Evolutionary conservation across 192 early-diverging fungal genomes (phyloP).

Genomic region (Coemansia sp.): DNA sequence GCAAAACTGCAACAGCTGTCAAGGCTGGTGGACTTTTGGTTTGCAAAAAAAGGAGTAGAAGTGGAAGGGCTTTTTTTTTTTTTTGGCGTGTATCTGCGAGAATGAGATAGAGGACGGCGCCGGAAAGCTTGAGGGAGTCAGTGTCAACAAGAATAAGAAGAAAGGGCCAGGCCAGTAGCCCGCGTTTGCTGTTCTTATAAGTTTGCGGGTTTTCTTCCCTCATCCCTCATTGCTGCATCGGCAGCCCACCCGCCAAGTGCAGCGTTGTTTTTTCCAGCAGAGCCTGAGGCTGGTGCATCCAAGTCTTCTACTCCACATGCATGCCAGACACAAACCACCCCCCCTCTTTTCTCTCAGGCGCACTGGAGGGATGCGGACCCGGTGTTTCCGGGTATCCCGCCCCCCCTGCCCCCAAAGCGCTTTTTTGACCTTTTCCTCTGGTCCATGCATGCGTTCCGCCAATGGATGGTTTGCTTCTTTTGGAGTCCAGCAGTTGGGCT

Average conservation of each 20-base stretch:
- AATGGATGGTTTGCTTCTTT: conserved; percentile 4
- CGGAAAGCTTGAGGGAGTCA: no score
- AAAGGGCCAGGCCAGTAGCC: conserved; percentile 9
- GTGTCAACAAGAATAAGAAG: not conserved
- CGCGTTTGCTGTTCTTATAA: conserved; percentile 8
- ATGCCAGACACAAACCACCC: conserved; percentile 6
- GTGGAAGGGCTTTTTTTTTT: no score
- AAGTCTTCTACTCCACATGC: conserved; percentile 19
- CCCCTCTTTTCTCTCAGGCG: conserved; percentile 15
- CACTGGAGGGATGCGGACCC: conserved; percentile 9
- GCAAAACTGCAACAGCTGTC: no score
- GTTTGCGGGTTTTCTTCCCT: not conserved
- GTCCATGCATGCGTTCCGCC: conserved; percentile 19
- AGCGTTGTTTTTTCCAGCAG: conserved; percentile 11
- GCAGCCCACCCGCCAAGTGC: no score
- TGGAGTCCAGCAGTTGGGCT: no score
- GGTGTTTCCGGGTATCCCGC: conserved; percentile 1
- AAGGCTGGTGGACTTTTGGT: conserved; percentile 1
- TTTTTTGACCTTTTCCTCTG: conserved; percentile 19
- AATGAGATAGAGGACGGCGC: no score
- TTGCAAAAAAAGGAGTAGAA: no score
- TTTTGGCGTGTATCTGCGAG: no score
- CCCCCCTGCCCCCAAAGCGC: conserved; percentile 15
- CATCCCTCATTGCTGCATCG: not conserved
- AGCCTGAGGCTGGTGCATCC: conserved; percentile 20